These are phyloP conservation scores for Porcisia deanei DNA, from an alignment of 208 protist genomes.

Conservation along the genomic window DNA sequence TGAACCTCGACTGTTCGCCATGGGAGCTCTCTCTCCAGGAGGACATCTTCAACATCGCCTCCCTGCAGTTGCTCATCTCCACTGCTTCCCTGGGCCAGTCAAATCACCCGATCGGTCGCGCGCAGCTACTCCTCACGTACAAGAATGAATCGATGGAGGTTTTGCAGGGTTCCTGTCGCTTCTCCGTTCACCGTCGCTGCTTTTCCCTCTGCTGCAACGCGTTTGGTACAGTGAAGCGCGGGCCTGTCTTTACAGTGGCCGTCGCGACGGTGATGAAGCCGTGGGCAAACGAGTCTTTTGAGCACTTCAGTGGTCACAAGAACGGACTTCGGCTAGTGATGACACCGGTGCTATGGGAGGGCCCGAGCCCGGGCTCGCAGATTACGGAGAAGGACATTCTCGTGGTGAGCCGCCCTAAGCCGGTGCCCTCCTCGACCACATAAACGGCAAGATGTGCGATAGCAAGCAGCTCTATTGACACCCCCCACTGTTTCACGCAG, in stretches of 20 bases:
- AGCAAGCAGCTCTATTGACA: neutral
- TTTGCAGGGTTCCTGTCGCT: conserved; percentile 68
- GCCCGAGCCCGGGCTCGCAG: conserved; percentile 42
- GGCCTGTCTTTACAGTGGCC: conserved; percentile 66
- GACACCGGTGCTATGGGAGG: conserved; percentile 61
- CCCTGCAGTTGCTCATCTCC: conserved; percentile 50
- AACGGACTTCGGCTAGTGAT: conserved; percentile 64
- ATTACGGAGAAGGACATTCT: conserved; percentile 67
- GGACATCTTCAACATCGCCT: conserved; percentile 39
- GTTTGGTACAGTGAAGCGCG: conserved; percentile 42
- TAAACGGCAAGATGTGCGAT: neutral
- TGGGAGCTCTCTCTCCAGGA: conserved; percentile 20
- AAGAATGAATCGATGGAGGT: conserved; percentile 64
- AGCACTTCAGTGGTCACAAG: conserved; percentile 57
- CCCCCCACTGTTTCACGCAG: neutral
- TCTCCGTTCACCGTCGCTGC: conserved; percentile 51
- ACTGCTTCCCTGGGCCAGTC: conserved; percentile 60
- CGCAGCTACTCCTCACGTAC: conserved; percentile 66
- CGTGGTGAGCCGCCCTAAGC: conserved; percentile 47
- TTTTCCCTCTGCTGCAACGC: conserved; percentile 66
- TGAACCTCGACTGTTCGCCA: neutral
- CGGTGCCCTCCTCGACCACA: neutral
- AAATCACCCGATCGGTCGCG: conserved; percentile 62
- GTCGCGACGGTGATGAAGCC: conserved; percentile 48
- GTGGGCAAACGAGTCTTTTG: conserved; percentile 49